Conservation (phyloP, 148 eudicot species). For the Camellia granthamiana region DNA sequence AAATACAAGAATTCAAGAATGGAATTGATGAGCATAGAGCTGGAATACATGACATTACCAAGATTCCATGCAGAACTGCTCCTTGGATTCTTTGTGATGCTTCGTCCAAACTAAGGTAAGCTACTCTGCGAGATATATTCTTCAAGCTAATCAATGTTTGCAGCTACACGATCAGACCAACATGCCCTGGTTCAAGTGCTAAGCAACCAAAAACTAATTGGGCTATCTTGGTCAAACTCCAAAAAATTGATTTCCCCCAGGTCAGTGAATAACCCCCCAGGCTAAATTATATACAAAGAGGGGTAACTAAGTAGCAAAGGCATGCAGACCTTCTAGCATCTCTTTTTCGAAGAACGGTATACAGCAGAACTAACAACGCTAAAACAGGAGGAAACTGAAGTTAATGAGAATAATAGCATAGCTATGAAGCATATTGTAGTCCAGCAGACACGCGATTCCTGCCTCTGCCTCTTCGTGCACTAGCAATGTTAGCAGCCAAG, state of each 20-base stretch:
- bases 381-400: neutral
- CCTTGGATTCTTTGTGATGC: constrained; percentile 11
- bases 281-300: constrained; percentile 10
- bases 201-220: neutral
- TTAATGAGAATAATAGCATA: neutral
- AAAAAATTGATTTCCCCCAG: constrained; percentile 1
- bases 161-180: constrained; percentile 9
- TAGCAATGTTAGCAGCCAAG: constrained; percentile 44
- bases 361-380: neutral
- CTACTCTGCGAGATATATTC: neutral
- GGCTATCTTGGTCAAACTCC: neutral
- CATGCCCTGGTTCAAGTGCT: neutral
- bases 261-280: neutral
- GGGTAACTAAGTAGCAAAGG: neutral
- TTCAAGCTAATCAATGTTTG: constrained; percentile 3
- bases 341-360: neutral
- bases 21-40: neutral
- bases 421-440: constrained; percentile 13
- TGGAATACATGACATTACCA: constrained; percentile 12
- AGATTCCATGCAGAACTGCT: constrained; percentile 10
- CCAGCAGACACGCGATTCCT: constrained; percentile 30
- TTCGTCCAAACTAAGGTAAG: neutral
- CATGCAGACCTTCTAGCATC: constrained; percentile 9
- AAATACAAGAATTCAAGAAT: neutral
- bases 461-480: constrained; percentile 60